Conservation (phyloP, 2,329 filamentous ascomycete species). For the Penicillium griseofulvum region DNA sequence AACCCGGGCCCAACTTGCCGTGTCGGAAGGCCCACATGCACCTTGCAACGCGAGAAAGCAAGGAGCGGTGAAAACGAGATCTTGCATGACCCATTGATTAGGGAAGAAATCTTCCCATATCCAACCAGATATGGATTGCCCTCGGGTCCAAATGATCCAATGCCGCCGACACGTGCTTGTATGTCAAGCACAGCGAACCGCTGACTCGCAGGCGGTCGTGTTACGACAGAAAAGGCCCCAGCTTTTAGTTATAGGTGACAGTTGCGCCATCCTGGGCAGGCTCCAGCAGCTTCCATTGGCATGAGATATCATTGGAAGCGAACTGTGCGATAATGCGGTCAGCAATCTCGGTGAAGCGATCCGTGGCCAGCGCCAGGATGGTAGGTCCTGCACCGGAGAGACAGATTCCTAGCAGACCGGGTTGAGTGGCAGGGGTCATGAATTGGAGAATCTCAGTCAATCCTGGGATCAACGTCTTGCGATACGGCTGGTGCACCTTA, state of each 20-base stretch:
- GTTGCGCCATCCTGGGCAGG: conserved; percentile 67
- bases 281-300: conserved; percentile 83
- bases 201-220: neutral
- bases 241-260: conserved; percentile 27
- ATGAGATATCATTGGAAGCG: conserved; percentile 63
- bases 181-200: neutral
- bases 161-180: neutral
- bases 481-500: conserved; percentile 95
- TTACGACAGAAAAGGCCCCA: neutral
- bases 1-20: neutral
- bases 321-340: conserved; percentile 73
- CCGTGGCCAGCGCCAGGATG: conserved; percentile 86
- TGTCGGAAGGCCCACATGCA: conserved; percentile 13
- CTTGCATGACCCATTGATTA: conserved; percentile 11
- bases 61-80: conserved; percentile 19
- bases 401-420: conserved; percentile 88
- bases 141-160: neutral
- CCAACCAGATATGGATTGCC: neutral
- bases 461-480: conserved; percentile 85
- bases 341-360: conserved; percentile 85
- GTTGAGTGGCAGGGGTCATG: conserved; percentile 82
- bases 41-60: conserved; percentile 8
- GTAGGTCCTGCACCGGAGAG: conserved; percentile 93
- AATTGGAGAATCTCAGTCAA: conserved; percentile 86
- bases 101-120: neutral